phyloP scores from a whole-genome alignment of 306 rosid genomes.

The Neltuma alba region DNA sequence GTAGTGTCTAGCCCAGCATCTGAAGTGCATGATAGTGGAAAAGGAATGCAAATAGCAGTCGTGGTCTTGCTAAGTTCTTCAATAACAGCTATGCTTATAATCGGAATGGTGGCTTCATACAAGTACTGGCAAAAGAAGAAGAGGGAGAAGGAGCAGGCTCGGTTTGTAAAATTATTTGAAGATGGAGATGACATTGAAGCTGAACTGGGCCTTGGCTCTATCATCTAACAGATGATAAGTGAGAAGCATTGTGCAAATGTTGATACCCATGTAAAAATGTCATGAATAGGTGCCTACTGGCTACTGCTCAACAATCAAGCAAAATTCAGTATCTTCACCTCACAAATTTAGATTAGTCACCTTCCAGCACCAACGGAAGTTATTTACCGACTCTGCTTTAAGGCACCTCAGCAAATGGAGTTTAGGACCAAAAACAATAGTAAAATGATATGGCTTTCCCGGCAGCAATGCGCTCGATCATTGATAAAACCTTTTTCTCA shows the following conservation, averaged over 20 bases:
- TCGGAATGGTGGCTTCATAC: conserved; percentile 52
- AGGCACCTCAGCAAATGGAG: neutral
- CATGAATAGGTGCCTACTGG: neutral
- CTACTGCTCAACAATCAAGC: conserved; percentile 5
- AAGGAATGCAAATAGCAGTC: conserved; percentile 49
- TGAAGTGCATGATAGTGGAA: conserved; percentile 29
- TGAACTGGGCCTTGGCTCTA: conserved; percentile 64
- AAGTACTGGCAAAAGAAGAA: conserved; percentile 81
- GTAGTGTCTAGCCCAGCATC: conserved; percentile 54
- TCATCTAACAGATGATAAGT: conserved; percentile 34
- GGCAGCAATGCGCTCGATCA: neutral
- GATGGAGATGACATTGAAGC: conserved; percentile 74
- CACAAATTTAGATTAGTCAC: neutral
- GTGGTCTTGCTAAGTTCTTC: conserved; percentile 51
- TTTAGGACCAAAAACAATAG: neutral
- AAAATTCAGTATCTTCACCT: neutral
- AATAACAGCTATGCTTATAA: conserved; percentile 34
- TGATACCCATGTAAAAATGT: conserved; percentile 2
- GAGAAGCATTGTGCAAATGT: neutral
- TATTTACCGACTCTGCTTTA: neutral
- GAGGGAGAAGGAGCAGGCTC: conserved; percentile 76
- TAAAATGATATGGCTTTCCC: neutral
- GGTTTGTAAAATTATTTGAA: conserved; percentile 77
- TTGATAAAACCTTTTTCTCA: neutral
- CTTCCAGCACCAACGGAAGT: neutral